Evolutionary conservation across 108 stramenopile genomes (phyloP), one percentile per base, ranked within the genome.

Genomic region (Nitzschia sp.): DNA sequence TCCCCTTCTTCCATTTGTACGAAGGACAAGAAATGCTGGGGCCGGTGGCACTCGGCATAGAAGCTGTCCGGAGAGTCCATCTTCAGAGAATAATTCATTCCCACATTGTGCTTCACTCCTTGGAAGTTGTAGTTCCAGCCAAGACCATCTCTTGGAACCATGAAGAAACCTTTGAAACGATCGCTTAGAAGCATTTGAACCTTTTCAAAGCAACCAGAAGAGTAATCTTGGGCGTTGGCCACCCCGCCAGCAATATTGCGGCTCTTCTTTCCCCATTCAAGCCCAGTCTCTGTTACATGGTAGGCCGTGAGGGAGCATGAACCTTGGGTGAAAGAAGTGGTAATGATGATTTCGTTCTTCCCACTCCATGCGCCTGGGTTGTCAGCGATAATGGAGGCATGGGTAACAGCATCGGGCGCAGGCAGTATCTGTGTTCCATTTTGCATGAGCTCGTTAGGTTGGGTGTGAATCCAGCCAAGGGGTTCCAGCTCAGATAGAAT

Each of bases 41-140:
- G 97, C 17, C 99, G 87, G 67, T 98, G 99, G 56, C 86, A 82
- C 74, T 97, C 98, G 30, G 95, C 90, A 66, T 98, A 99, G 68
- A 97, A 99, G 38, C 79, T 81, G 66, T 92, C 86, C 3, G 94
- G 94, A 46, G 79, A 78, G 70, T 93, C 98, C 70, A 98, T 83
- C 63, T 88, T 93, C 66, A 99, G 72, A 31, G 73, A 45, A 41
- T 98, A 99, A 45, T 96, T 85, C 98, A 98, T 98, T 29, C 87
- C 85, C 21, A 66, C 72, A 34, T 77, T 87, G 81, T 96, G 96
- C 72, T 96, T 98, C 35, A 97, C 96, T 35, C 98, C 99, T 85
- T 97, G 96, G 81, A 99, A 98, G 80, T 98, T 98, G 79, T 97
- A 99, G 74, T 99, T 99, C 99, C 99, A 99, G 8, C 90, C 89